These are phyloP conservation scores for Zygoascus hellenicus DNA, from an alignment of 1,139 yeast genomes.

Conservation along the genomic window DNA sequence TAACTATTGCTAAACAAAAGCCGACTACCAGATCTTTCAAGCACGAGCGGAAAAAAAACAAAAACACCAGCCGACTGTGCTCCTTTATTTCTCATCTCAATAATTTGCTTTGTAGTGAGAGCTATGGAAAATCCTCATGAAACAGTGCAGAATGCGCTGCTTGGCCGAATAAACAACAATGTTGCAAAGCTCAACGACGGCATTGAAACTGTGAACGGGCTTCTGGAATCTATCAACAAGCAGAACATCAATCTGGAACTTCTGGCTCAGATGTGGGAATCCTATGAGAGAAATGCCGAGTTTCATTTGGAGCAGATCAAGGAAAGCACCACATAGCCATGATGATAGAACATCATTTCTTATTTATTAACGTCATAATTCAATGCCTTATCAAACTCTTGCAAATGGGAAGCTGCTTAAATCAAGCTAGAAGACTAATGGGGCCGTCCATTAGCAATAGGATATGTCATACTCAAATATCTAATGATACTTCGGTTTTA, in stretches of 20 bases:
- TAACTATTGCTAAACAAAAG: too few relatives aligned
- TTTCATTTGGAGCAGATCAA: slow-evolving; percentile 71
- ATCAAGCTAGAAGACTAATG: too few relatives aligned
- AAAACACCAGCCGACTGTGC: too few relatives aligned
- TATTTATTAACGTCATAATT: not conserved
- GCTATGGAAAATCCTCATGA: slow-evolving; percentile 74
- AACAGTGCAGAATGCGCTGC: slow-evolving; percentile 71
- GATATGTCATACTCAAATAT: too few relatives aligned
- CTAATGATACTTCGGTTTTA: too few relatives aligned
- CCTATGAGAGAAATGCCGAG: slow-evolving; percentile 64
- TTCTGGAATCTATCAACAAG: slow-evolving; percentile 56
- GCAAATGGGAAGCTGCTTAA: too few relatives aligned
- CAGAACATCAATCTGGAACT: slow-evolving; percentile 68
- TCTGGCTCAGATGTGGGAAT: slow-evolving; percentile 77
- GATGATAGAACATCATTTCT: slow-evolving; percentile 35
- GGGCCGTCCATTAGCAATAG: too few relatives aligned
- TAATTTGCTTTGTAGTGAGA: too few relatives aligned
- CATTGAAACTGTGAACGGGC: slow-evolving; percentile 55
- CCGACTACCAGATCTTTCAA: too few relatives aligned
- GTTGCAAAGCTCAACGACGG: slow-evolving; percentile 72
- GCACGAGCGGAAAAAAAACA: too few relatives aligned
- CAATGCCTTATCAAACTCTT: too few relatives aligned
- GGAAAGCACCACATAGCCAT: slow-evolving; percentile 39
- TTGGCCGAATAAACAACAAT: slow-evolving; percentile 70
- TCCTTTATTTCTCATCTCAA: too few relatives aligned